Base-by-base conservation (phyloP, 148 eudicot genomes). In the Euryodendron excelsum region DNA sequence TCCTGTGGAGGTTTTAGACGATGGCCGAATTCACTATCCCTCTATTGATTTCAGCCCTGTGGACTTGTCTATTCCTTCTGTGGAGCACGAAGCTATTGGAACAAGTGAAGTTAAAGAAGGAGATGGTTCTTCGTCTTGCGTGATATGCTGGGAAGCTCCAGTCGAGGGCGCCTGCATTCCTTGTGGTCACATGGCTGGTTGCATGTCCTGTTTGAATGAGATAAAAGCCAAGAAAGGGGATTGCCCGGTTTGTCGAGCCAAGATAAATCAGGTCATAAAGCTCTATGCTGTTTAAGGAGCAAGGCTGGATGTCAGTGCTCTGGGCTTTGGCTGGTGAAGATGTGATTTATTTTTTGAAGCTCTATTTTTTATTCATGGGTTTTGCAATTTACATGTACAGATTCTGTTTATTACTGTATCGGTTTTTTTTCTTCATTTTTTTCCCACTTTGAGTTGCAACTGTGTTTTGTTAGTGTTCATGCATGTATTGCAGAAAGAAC, bases 101-200 rank as follows among this genome's bases (percentile, higher is more conserved):
- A 3, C 21, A 5, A 69, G 30, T 18, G 78, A 83, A 56, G 80
- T 78, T 10, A 80, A 77, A 31, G 77, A 70, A 12, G 77, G 69
- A 45, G 58, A 79, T 1, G 86, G 71, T 33, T 79, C 85, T 63
- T 65, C 85, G 1, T 76, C 72, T 14, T 92, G 93, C 74, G 85
- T 87, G 52, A 84, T 92, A 68, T 91, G 96, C 75, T 87, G 85
- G 88, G 93, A 92, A 67, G 88, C 90, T 62, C 88, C 91, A 9
- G 78, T 90, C 39, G 88, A 92, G 79, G 96, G 92, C 17, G 96
- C 88, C 1, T 90, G 96, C 75, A 72, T 90, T 76, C 96, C 93
- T 9, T 92, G 93, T 79, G 96, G 93, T 82, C 96, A 92, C 77
- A 88, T 92, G 96, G 88, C 88, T 21, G 91, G 92, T 69, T 92